Evolutionary conservation across 805 yeast species (phyloP).

Genomic region (Saccharomycopsis capsularis): DNA sequence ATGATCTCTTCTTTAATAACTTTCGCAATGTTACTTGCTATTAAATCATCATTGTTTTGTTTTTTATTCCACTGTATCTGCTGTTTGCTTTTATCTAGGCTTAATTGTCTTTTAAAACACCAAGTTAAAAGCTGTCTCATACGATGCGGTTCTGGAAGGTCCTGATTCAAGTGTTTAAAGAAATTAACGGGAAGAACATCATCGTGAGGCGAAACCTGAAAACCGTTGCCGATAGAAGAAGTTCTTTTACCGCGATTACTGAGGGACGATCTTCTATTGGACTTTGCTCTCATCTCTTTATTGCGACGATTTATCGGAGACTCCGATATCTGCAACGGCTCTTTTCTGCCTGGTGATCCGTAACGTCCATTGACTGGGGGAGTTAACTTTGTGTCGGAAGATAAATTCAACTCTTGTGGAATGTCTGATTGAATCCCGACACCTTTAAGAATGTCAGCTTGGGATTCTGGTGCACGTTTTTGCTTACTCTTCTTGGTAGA

Average conservation of each 20-base stretch:
- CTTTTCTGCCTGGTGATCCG: conserved; percentile 16
- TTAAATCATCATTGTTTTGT: conserved; percentile 29
- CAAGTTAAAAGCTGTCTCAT: conserved; percentile 65
- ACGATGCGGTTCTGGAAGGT: conserved; percentile 63
- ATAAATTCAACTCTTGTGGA: background rate
- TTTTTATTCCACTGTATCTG: conserved; percentile 24
- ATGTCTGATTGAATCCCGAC: background rate
- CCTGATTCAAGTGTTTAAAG: conserved; percentile 54
- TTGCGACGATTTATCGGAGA: conserved; percentile 23
- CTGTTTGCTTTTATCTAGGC: conserved; percentile 24
- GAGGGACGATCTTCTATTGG: conserved; percentile 44
- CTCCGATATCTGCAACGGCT: conserved; percentile 21
- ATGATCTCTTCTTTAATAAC: conserved; percentile 59
- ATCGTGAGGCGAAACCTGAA: conserved; percentile 57
- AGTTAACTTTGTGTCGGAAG: background rate
- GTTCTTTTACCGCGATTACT: conserved; percentile 61
- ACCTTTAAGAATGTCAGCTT: background rate
- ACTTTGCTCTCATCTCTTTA: conserved; percentile 24
- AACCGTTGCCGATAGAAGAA: conserved; percentile 71
- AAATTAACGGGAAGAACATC: conserved; percentile 49
- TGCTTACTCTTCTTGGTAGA: background rate
- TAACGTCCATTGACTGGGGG: background rate
- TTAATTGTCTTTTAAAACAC: conserved; percentile 50
- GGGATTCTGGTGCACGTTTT: background rate
- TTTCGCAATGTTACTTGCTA: conserved; percentile 46